Percentiles rank a stretch among this genome's conserved stretches.
These are phyloP conservation scores for Dictyostelium firmibasis DNA, from an alignment of 78 protist genomes.

Conservation along the genomic window DNA sequence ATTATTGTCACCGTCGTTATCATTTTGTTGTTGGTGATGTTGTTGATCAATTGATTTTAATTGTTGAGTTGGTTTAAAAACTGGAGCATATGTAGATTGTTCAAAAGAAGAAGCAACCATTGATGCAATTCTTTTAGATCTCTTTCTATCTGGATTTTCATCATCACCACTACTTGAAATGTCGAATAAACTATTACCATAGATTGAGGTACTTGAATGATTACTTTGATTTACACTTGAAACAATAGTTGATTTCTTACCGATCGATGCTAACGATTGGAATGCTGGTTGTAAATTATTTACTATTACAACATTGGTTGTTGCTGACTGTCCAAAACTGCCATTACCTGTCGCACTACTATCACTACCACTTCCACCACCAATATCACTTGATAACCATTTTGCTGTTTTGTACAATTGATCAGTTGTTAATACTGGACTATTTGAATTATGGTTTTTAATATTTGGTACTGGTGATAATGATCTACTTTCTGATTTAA, in stretches of 20 bases:
- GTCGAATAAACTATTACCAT: conserved; percentile 4
- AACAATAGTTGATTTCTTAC: background rate
- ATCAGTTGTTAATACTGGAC: conserved; percentile 80
- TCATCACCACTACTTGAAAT: background rate
- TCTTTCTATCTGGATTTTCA: conserved; percentile 22
- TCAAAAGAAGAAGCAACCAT: conserved; percentile 76
- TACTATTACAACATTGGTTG: background rate
- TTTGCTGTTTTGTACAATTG: conserved; percentile 73
- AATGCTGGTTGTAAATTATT: conserved; percentile 21
- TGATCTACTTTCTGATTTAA: background rate
- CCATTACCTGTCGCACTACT: background rate
- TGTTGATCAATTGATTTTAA: conserved; percentile 1
- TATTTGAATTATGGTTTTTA: conserved; percentile 21
- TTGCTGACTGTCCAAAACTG: background rate
- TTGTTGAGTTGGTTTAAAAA: conserved; percentile 37
- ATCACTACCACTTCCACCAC: background rate
- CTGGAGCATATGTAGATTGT: conserved; percentile 43
- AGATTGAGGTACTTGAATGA: conserved; percentile 20
- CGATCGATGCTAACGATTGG: background rate
- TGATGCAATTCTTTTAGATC: conserved; percentile 51
- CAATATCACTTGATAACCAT: conserved; percentile 40
- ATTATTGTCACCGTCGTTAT: background rate
- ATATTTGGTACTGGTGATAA: background rate
- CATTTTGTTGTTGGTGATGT: background rate
- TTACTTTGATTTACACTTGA: conserved; percentile 13